phyloP scores from a whole-genome alignment of 2,329 filamentous ascomycete genomes.

The Chaetomiaceae sp. region DNA sequence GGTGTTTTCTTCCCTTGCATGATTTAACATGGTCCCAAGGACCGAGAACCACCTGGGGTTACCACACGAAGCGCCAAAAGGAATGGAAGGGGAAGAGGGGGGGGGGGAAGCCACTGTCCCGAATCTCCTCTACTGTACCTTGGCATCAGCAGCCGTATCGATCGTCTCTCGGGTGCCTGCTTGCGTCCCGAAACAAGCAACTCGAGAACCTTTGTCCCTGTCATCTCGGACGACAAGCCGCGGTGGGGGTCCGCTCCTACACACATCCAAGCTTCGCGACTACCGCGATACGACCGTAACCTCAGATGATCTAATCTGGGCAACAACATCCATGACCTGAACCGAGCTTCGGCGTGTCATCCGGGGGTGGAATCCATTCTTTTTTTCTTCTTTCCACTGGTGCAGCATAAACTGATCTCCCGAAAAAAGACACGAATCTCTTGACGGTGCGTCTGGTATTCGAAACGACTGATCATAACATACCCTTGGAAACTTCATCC shows the following conservation, averaged over 20 bases:
- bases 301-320: neutral
- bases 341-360: neutral
- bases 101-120: neutral
- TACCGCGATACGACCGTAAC: neutral
- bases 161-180: neutral
- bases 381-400: too few relatives aligned
- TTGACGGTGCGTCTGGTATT: neutral
- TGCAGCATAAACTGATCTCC: too few relatives aligned
- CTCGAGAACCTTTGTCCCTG: neutral
- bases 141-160: neutral
- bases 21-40: conserved; percentile 5
- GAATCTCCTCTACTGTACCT: neutral
- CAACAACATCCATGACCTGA: neutral
- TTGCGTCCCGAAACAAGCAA: neutral
- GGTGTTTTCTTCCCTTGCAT: conserved; percentile 26
- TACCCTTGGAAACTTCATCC: conserved; percentile 84
- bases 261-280: neutral
- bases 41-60: neutral
- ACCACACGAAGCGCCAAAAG: neutral
- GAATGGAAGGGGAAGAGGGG: neutral
- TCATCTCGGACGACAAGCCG: neutral
- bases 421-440: neutral
- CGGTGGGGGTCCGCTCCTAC: neutral
- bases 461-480: conserved; percentile 58
- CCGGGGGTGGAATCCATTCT: too few relatives aligned